These are phyloP conservation scores for Hemileia vastatrix DNA, from an alignment of 1,284 basidiomycete species.

Conservation along the genomic window DNA sequence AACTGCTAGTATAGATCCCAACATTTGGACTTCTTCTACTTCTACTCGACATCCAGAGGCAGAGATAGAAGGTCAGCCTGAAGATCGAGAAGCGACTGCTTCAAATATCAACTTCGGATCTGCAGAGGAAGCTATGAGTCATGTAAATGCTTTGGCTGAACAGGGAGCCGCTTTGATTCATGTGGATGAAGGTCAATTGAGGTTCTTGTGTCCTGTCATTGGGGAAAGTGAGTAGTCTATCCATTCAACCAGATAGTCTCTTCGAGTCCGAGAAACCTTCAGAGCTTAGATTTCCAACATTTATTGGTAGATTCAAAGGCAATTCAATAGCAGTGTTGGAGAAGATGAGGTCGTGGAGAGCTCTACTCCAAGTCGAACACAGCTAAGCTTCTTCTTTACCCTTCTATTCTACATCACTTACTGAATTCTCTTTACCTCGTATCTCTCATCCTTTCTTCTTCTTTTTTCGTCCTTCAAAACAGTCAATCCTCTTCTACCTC, in stretches of 20 bases:
- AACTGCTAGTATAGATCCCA: constrained; percentile 14
- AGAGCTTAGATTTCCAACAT: too few species aligned
- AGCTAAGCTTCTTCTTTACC: too few species aligned
- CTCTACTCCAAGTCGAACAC: too few species aligned
- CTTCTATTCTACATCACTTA: too few species aligned
- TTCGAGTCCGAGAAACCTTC: neutral
- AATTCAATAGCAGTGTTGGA: too few species aligned
- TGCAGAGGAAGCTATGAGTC: constrained; percentile 27
- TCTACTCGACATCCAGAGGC: neutral
- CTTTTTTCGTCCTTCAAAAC: too few species aligned
- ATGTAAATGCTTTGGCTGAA: constrained; percentile 24
- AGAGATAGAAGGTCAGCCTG: neutral
- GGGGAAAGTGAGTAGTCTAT: constrained; percentile 24
- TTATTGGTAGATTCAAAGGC: too few species aligned
- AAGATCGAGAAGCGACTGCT: neutral
- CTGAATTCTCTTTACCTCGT: too few species aligned
- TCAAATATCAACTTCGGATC: constrained; percentile 8
- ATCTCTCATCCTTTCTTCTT: too few species aligned
- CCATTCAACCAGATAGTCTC: neutral
- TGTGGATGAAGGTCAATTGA: constrained; percentile 33
- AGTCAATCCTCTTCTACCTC: too few species aligned
- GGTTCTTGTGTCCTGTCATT: constrained; percentile 36
- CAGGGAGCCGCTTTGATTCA: constrained; percentile 37
- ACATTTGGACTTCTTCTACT: constrained; percentile 24
- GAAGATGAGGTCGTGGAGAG: too few species aligned